Conservation (phyloP, 1,284 basidiomycete genomes). For the Heterobasidion occidentale region DNA sequence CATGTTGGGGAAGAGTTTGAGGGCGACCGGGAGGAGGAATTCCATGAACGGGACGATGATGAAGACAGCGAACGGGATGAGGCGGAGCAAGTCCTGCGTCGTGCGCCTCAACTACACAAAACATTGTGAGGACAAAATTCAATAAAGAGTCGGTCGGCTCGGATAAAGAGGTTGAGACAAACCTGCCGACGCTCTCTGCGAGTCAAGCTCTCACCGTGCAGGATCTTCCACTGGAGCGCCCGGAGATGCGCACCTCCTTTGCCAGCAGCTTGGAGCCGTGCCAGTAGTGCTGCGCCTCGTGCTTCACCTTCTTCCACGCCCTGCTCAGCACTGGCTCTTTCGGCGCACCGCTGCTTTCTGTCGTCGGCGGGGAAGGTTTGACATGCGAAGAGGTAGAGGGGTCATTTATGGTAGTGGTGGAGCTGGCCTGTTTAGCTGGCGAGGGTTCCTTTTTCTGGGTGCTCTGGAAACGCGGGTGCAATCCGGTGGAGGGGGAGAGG, state of each 20-base stretch:
- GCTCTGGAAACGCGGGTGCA: conserved; percentile 16
- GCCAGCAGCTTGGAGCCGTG: conserved; percentile 92
- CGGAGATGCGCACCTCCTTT: conserved; percentile 89
- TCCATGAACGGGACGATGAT: conserved; percentile 98
- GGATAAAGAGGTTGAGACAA: conserved; percentile 36
- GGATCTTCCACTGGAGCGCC: conserved; percentile 87
- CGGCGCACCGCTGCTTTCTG: conserved; percentile 38
- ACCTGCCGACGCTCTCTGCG: conserved; percentile 2
- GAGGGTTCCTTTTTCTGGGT: conserved; percentile 9
- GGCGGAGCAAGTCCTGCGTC: conserved; percentile 85
- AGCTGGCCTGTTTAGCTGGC: neutral
- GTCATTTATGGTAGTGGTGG: conserved; percentile 8
- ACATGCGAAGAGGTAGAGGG: conserved; percentile 22
- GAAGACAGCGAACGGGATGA: conserved; percentile 95
- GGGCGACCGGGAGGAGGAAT: conserved; percentile 89
- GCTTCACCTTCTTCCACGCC: conserved; percentile 90
- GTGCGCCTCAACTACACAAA: conserved; percentile 89
- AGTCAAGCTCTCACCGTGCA: conserved; percentile 36
- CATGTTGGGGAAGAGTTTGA: conserved; percentile 99
- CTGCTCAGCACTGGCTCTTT: conserved; percentile 49
- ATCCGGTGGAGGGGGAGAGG: conserved; percentile 1
- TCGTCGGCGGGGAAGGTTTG: conserved; percentile 41
- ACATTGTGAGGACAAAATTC: conserved; percentile 33
- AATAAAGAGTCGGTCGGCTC: too few species aligned
- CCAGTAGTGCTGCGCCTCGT: conserved; percentile 97